Evolutionary conservation across 2,329 filamentous ascomycete species (phyloP).

Genomic region (Diaporthe citrichinensis): DNA sequence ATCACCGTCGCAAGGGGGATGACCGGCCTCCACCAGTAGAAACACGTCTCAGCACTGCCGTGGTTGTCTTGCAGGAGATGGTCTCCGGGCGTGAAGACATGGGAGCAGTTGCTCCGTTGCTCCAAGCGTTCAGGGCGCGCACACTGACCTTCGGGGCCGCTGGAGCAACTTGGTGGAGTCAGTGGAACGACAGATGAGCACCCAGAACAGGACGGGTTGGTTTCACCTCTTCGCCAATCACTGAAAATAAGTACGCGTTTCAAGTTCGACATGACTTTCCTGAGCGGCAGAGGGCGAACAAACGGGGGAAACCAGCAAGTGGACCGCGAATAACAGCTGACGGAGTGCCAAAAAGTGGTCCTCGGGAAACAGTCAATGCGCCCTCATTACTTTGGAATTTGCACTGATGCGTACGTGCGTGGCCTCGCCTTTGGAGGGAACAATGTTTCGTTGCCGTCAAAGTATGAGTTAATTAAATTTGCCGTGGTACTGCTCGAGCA

Average conservation of each 20-base stretch:
- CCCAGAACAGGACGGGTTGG: background rate
- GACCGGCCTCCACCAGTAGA: slow-evolving; percentile 3
- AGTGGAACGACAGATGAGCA: slow-evolving; percentile 5
- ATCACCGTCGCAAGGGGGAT: slow-evolving; percentile 17
- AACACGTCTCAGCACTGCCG: slow-evolving; percentile 6
- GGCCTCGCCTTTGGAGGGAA: background rate
- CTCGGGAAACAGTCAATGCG: slow-evolving; percentile 25
- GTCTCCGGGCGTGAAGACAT: background rate
- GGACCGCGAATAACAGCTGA: slow-evolving; percentile 21
- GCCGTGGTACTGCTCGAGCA: background rate
- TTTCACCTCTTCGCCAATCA: slow-evolving; percentile 18
- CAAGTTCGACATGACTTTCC: slow-evolving; percentile 18
- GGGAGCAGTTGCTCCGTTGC: background rate
- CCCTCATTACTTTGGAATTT: slow-evolving; percentile 26
- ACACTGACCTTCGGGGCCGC: slow-evolving; percentile 13
- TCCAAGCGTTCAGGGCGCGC: slow-evolving; percentile 1
- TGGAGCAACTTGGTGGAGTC: slow-evolving; percentile 13
- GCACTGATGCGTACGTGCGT: background rate
- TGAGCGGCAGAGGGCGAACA: background rate
- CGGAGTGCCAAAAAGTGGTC: slow-evolving; percentile 32
- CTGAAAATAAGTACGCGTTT: slow-evolving; percentile 29
- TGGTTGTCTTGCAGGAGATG: background rate
- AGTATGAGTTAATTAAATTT: slow-evolving; percentile 2
- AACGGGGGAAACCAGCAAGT: background rate
- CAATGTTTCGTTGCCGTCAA: slow-evolving; percentile 1